Conservation (phyloP, 2,329 filamentous ascomycete species). For the Colletotrichum kahawae region DNA sequence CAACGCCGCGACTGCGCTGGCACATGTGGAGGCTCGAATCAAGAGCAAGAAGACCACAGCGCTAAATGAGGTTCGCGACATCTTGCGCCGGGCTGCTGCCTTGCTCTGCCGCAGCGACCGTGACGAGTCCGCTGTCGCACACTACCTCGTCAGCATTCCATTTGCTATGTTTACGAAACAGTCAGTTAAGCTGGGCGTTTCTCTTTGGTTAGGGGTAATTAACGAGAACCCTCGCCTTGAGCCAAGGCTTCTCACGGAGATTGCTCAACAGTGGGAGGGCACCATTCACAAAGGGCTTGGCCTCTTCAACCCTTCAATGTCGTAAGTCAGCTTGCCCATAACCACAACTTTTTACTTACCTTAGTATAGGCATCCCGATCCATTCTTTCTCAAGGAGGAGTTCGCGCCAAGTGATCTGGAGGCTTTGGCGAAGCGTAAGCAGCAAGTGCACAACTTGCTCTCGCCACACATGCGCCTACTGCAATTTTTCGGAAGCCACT, state of each 20-base stretch:
- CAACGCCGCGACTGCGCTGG: slow-evolving; percentile 69
- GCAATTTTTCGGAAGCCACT: slow-evolving; percentile 92
- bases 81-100: slow-evolving; percentile 83
- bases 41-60: slow-evolving; percentile 72
- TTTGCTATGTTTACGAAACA: slow-evolving; percentile 94
- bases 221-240: slow-evolving; percentile 94
- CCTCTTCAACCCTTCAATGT: slow-evolving; percentile 77
- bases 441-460: slow-evolving; percentile 80
- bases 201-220: slow-evolving; percentile 94
- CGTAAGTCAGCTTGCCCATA: slow-evolving; percentile 45
- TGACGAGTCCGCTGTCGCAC: slow-evolving; percentile 79
- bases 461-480: slow-evolving; percentile 85
- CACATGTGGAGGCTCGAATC: slow-evolving; percentile 75
- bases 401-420: slow-evolving; percentile 90
- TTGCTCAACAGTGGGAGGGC: slow-evolving; percentile 89
- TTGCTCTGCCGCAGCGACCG: slow-evolving; percentile 80
- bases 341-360: slow-evolving; percentile 31
- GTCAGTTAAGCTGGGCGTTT: slow-evolving; percentile 93
- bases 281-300: slow-evolving; percentile 80
- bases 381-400: slow-evolving; percentile 90
- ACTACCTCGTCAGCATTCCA: slow-evolving; percentile 89
- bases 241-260: slow-evolving; percentile 82
- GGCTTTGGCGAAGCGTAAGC: slow-evolving; percentile 74
- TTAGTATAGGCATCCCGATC: slow-evolving; percentile 69
- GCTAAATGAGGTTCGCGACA: slow-evolving; percentile 77